Evolutionary conservation across 2,329 filamentous ascomycete species (phyloP).

Genomic region (Nothopassalora personata): DNA sequence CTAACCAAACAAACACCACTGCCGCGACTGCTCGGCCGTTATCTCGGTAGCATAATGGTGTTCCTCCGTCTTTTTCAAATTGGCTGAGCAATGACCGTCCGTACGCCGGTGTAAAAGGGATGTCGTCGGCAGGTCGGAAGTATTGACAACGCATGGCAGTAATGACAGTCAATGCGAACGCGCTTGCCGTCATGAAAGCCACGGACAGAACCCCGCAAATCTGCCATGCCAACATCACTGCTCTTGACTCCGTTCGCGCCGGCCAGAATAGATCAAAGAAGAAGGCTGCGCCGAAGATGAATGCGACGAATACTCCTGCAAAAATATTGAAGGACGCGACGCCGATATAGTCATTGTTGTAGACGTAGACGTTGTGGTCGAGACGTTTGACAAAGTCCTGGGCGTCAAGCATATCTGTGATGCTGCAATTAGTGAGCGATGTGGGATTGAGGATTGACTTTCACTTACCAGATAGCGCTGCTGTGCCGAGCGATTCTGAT

Average conservation of each 20-base stretch:
- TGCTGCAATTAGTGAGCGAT: neutral
- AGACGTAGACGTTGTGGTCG: constrained; percentile 38
- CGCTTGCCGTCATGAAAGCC: constrained; percentile 44
- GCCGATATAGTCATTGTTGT: constrained; percentile 54
- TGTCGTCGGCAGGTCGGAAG: constrained; percentile 38
- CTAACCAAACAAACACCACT: constrained; percentile 51
- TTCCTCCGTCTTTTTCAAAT: constrained; percentile 34
- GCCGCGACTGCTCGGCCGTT: constrained; percentile 49
- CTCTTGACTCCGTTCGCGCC: constrained; percentile 45
- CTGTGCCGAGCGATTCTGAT: constrained; percentile 53
- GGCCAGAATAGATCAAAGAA: constrained; percentile 61
- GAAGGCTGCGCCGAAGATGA: constrained; percentile 55
- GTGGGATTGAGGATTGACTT: neutral
- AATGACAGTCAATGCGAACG: constrained; percentile 49
- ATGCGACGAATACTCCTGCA: constrained; percentile 52
- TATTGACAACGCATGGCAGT: constrained; percentile 44
- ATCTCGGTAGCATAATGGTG: constrained; percentile 42
- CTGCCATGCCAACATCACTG: constrained; percentile 52
- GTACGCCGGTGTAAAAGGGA: constrained; percentile 11
- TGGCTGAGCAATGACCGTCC: constrained; percentile 29
- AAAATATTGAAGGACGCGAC: constrained; percentile 56
- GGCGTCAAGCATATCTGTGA: constrained; percentile 50
- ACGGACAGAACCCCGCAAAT: constrained; percentile 47
- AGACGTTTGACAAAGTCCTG: constrained; percentile 44
- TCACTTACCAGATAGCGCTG: constrained; percentile 47